phyloP scores from a whole-genome alignment of 176 grass and related monocot species.

The Oryza coarctata region DNA sequence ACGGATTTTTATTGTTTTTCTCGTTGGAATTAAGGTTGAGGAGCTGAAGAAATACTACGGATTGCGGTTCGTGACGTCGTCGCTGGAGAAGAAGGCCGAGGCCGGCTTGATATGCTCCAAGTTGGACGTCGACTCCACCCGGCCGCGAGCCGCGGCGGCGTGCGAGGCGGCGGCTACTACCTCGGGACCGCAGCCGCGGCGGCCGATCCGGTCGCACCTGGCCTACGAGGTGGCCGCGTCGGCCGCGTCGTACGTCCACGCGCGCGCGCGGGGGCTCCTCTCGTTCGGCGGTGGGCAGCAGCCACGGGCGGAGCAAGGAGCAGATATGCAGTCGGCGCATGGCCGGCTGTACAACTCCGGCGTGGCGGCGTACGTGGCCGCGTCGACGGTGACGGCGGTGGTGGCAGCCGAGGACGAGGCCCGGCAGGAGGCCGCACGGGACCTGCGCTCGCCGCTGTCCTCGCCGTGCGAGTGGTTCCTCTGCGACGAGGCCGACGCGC shows the following conservation, averaged over 20 bases:
- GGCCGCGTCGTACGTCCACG: slow-evolving; percentile 77
- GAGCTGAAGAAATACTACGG: slow-evolving; percentile 67
- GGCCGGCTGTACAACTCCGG: slow-evolving; percentile 65
- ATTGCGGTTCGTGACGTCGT: slow-evolving; percentile 67
- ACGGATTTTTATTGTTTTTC: neutral
- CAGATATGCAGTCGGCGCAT: neutral
- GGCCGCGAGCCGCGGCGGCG: slow-evolving; percentile 5
- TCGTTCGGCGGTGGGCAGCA: slow-evolving; percentile 29
- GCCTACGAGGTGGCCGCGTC: slow-evolving; percentile 88
- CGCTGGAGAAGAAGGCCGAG: slow-evolving; percentile 72
- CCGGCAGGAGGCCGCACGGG: slow-evolving; percentile 75
- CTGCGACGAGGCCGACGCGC: slow-evolving; percentile 65
- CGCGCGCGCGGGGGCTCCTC: slow-evolving; percentile 67
- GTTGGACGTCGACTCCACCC: slow-evolving; percentile 60
- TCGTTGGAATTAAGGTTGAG: slow-evolving; percentile 33
- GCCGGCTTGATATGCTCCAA: slow-evolving; percentile 40
- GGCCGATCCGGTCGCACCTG: slow-evolving; percentile 56
- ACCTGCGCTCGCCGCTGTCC: slow-evolving; percentile 83
- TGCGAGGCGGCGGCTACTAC: neutral
- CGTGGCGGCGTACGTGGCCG: slow-evolving; percentile 81
- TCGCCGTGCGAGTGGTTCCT: slow-evolving; percentile 97
- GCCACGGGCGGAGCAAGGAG: neutral
- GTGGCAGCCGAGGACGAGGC: slow-evolving; percentile 86
- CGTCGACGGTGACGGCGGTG: slow-evolving; percentile 91
- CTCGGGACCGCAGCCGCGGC: slow-evolving; percentile 47